These are phyloP conservation scores for Pichia sp. DNA, from an alignment of 1,139 yeast genomes.

Conservation along the genomic window DNA sequence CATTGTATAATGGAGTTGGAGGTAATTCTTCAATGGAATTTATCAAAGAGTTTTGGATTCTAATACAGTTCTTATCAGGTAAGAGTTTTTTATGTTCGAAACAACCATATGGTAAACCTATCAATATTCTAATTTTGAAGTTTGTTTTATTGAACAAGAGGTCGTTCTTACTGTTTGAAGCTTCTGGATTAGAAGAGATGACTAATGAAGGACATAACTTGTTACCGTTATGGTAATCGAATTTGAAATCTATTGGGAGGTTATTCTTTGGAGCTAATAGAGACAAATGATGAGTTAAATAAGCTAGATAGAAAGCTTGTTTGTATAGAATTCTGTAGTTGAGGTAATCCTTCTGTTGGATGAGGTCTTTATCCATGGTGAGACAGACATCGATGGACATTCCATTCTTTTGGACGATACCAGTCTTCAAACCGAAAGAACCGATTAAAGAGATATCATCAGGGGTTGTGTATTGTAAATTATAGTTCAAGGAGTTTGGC, in stretches of 20 bases:
- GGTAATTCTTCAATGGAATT: constrained; percentile 53
- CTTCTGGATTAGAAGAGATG: constrained; percentile 48
- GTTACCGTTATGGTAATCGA: constrained; percentile 66
- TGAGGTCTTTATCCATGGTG: constrained; percentile 73
- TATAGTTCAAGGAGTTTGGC: constrained; percentile 62
- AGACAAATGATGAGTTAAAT: constrained; percentile 63
- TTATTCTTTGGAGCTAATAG: constrained; percentile 53
- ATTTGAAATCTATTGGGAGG: constrained; percentile 56
- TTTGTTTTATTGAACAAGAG: constrained; percentile 65
- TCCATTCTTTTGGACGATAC: constrained; percentile 59
- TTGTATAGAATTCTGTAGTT: constrained; percentile 90
- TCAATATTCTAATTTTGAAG: constrained; percentile 67
- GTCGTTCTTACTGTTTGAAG: constrained; percentile 37
- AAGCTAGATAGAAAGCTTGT: constrained; percentile 83
- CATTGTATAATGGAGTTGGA: constrained; percentile 85
- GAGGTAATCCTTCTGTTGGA: constrained; percentile 85
- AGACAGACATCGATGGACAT: constrained; percentile 74
- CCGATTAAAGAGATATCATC: constrained; percentile 79
- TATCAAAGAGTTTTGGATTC: constrained; percentile 42
- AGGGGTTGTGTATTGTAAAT: constrained; percentile 71
- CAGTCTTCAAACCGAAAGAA: constrained; percentile 84
- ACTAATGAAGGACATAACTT: constrained; percentile 61
- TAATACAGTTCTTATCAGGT: constrained; percentile 76
- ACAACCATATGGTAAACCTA: constrained; percentile 66
- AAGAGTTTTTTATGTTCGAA: constrained; percentile 76